These are phyloP conservation scores for Pinus albicaulis DNA, from an alignment of 75 land plant species.

Conservation along the genomic window DNA sequence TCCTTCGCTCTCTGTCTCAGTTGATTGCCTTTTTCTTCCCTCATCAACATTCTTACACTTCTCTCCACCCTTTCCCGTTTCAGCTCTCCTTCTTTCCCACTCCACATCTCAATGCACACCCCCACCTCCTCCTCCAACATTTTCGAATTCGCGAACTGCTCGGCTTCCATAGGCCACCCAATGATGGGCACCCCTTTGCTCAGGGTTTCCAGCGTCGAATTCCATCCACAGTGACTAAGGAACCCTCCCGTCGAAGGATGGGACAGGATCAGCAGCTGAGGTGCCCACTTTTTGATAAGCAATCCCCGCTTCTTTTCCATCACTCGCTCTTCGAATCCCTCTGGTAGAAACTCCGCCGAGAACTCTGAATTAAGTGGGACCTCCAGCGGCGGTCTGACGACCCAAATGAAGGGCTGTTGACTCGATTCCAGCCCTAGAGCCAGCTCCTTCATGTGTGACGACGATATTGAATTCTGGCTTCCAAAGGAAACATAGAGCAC, in stretches of 20 bases:
- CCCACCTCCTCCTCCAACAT: conserved; percentile 22
- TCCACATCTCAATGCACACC: background rate
- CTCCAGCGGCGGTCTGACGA: background rate
- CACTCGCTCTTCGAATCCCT: background rate
- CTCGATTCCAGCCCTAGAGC: conserved; percentile 3
- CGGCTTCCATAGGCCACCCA: conserved; percentile 33
- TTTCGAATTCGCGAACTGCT: conserved; percentile 23
- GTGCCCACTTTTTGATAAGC: conserved; percentile 13
- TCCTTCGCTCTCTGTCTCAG: too few relatives aligned
- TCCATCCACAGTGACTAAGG: conserved; percentile 18
- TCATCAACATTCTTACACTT: too few relatives aligned
- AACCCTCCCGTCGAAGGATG: conserved; percentile 12
- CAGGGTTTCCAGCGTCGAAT: conserved; percentile 10
- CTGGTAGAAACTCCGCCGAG: background rate
- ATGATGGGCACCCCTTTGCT: conserved; percentile 11
- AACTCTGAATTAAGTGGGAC: too few relatives aligned
- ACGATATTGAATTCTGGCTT: conserved; percentile 11
- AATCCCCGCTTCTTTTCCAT: conserved; percentile 11
- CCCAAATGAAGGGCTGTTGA: background rate
- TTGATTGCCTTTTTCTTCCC: too few relatives aligned
- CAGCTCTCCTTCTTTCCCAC: too few relatives aligned
- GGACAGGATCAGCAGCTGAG: conserved; percentile 10
- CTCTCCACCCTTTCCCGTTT: too few relatives aligned
- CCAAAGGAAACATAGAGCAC: conserved; percentile 28
- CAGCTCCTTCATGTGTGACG: conserved; percentile 19